Evolutionary conservation across 2,329 filamentous ascomycete species (phyloP), one percentile per base, ranked within the genome.

Genomic region (Exophiala bonariae): DNA sequence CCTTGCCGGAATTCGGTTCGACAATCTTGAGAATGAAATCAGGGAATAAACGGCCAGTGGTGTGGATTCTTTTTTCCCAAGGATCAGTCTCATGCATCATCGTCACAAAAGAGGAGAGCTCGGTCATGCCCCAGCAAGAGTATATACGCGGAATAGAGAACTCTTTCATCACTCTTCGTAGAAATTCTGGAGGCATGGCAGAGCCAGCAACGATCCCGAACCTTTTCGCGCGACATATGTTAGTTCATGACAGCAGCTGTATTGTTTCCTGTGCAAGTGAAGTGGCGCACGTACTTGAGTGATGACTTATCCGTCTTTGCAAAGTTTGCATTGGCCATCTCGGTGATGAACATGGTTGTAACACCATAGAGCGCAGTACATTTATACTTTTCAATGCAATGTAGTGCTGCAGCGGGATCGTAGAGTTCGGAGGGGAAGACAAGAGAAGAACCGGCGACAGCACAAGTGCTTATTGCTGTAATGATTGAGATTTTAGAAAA

Each of bases 121-220:
- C 91, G 1, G 91, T 96, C 90, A 95, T 95, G 49, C 90, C 91
- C 66, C 96, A 96, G 73, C 90, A 95, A 54, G 95, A 96, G 0
- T 90, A 90, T n/a, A 96, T 71, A 44, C 95, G 86, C 0, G 77
- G 79, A 11, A 97, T 72, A 34, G 92, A 92, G 7, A 97, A 74
- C 2, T 73, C 77, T 14, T 76, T 75, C 63, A 90, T 85, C 4
- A 97, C 70, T 49, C 79, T 81, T 17, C 78, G 76, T 87, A 95
- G 48, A n/a, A 56, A 23, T 2, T 38, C 16, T 14, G 85, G 81
- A 0, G 92, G 90, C 1, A 96, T 85, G 14, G 83, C 86, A 47
- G 82, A 87, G 1, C 92, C 93, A 0, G 91, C 89, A 9, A 86
- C 89, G 57, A 97, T 95, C 18, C 92, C 93, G n/a, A 91, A 96